phyloP scores from a whole-genome alignment of 768 basidiomycete species.

The Suillus plorans region DNA sequence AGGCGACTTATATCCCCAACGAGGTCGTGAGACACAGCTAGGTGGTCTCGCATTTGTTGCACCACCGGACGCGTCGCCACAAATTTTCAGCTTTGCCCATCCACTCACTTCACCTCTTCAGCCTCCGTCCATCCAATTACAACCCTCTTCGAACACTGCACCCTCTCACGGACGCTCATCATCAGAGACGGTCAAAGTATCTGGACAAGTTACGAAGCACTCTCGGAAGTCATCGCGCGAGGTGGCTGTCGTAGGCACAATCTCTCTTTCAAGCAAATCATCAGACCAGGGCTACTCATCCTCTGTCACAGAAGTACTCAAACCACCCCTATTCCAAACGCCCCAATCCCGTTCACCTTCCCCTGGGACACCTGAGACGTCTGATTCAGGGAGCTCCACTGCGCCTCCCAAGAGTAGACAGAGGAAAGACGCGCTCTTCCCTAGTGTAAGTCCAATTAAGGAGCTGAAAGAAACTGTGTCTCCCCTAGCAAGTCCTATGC shows the following conservation, averaged over 20 bases:
- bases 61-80: conserved; percentile 65
- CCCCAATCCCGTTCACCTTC: conserved; percentile 34
- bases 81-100: conserved; percentile 50
- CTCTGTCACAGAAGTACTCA: conserved; percentile 31
- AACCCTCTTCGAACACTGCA: conserved; percentile 14
- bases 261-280: conserved; percentile 27
- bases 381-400: conserved; percentile 32
- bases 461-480: conserved; percentile 22
- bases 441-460: conserved; percentile 29
- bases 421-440: conserved; percentile 35
- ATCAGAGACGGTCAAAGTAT: conserved; percentile 42
- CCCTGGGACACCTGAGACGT: conserved; percentile 30
- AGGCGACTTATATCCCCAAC: conserved; percentile 36
- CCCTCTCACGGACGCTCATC: conserved; percentile 44
- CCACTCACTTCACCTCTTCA: conserved; percentile 48
- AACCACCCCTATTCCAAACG: conserved; percentile 38
- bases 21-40: conserved; percentile 37
- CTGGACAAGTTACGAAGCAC: conserved; percentile 34
- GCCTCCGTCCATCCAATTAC: conserved; percentile 12
- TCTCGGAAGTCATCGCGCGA: conserved; percentile 48
- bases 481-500: conserved; percentile 1
- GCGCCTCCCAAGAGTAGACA: conserved; percentile 21
- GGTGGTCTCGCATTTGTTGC: conserved; percentile 64
- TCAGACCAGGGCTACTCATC: conserved; percentile 29
- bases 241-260: conserved; percentile 53